phyloP scores from a whole-genome alignment of 2,329 filamentous ascomycete species.

The Myriosclerotinia scirpicola region DNA sequence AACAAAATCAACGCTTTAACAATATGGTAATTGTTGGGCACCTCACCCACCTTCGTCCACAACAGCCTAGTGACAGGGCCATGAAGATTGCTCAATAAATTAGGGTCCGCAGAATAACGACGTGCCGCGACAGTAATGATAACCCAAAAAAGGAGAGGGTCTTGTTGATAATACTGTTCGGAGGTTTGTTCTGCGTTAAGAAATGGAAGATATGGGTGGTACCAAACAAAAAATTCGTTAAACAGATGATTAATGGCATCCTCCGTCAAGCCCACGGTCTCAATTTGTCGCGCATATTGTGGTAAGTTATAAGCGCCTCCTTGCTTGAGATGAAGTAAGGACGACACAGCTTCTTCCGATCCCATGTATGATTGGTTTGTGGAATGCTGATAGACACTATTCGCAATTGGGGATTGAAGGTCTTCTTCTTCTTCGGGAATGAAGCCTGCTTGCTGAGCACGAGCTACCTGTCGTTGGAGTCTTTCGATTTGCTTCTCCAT shows the following conservation, averaged over 20 bases:
- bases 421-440: constrained; percentile 54
- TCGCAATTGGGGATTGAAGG: constrained; percentile 59
- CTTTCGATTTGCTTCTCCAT: constrained; percentile 82
- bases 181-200: constrained; percentile 65
- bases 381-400: constrained; percentile 55
- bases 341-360: constrained; percentile 67
- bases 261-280: constrained; percentile 64
- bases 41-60: constrained; percentile 75
- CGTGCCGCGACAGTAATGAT: constrained; percentile 74
- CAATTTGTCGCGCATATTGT: constrained; percentile 46
- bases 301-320: constrained; percentile 52
- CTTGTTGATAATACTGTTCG: constrained; percentile 74
- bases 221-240: constrained; percentile 71
- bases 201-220: constrained; percentile 77
- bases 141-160: constrained; percentile 82
- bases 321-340: constrained; percentile 64
- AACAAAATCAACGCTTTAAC: constrained; percentile 79
- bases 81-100: constrained; percentile 65
- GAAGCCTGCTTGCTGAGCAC: constrained; percentile 60
- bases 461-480: constrained; percentile 60
- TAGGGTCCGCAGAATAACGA: constrained; percentile 61
- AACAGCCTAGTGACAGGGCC: constrained; percentile 68
- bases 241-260: constrained; percentile 65
- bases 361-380: constrained; percentile 64
- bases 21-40: constrained; percentile 76